Evolutionary conservation across 768 basidiomycete genomes (phyloP), one percentile per base, ranked within the genome.

Genomic region (Glaciozyma antarctica): DNA sequence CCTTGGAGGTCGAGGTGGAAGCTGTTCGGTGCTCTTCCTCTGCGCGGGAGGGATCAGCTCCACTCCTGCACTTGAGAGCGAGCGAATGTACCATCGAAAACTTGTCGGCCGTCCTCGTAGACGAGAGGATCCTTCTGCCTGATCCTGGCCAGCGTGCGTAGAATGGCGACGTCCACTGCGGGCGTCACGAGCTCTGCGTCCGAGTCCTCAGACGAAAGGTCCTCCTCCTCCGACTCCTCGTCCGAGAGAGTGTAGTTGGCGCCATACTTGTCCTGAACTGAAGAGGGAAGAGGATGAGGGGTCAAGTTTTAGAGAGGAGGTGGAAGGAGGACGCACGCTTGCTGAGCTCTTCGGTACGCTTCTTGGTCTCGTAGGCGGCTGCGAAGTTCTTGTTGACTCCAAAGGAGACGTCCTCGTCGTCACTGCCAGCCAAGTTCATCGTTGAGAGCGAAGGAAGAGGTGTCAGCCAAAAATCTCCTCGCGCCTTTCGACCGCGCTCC

Each of bases 151-250:
- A 99, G 80, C 1, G 91, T 98, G 56, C 90, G 81, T 48, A 98
- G 81, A 72, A 98, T 95, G 24, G 95, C 95, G 52, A 85, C 95
- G 73, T 97, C 94, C 58, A 97, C 84, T 0, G 86, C 86, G 6
- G 92, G 91, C 0, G 93, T 98, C 58, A 98, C 82, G 75, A 97
- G 89, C 71, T 90, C 90, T 19, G 92, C 95, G 63, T 94, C 88
- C 73, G 92, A 84, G 72, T 90, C 88, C 51, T 83, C 86, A 34
- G 70, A 78, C 5, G 80, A 80, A 3, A 81, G 83, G 30, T 77
- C 74, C 43, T 77, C 77, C 17, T 81, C 80, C 44, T 85, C 84
- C n/a, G 73, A 78, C 15, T 78, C 78, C 22, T 81, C 80, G 44
- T 84, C 85, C 47, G 64, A 61, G 13, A 65, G 59, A 47, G 66